phyloP scores from a whole-genome alignment of 345 rosid species.

The Balakata baccata region DNA sequence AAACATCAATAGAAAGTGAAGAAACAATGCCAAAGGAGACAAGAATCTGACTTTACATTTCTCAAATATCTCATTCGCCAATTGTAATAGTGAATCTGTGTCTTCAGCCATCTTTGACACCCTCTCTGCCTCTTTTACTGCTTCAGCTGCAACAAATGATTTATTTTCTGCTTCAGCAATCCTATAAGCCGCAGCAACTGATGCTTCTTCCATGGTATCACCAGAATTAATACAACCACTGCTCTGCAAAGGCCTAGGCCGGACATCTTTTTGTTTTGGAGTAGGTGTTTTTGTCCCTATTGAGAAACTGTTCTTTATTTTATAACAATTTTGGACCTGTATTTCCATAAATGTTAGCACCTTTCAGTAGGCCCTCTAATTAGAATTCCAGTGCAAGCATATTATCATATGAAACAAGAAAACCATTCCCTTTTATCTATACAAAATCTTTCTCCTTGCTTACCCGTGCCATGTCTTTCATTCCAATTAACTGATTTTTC shows the following conservation, averaged over 20 bases:
- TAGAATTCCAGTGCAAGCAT: not conserved
- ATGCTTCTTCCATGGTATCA: constrained; percentile 56
- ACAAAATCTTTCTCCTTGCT: not conserved
- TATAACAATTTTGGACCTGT: constrained; percentile 58
- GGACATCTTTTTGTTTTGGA: constrained; percentile 34
- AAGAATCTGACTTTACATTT: constrained; percentile 36
- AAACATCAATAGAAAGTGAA: not conserved
- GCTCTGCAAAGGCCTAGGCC: constrained; percentile 33
- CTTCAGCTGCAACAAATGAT: constrained; percentile 58
- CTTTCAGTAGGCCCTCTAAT: constrained; percentile 1
- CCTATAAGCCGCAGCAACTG: constrained; percentile 58
- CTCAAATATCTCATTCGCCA: constrained; percentile 52
- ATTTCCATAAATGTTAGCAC: constrained; percentile 5
- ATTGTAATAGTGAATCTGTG: constrained; percentile 37
- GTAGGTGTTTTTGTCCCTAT: constrained; percentile 31
- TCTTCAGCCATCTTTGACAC: constrained; percentile 58
- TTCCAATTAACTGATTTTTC: not conserved
- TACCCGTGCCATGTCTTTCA: not conserved
- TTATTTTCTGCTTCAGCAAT: constrained; percentile 82
- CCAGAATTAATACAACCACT: constrained; percentile 16
- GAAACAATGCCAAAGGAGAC: not conserved
- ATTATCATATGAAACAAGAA: not conserved
- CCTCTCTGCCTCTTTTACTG: constrained; percentile 74
- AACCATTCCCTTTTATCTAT: not conserved
- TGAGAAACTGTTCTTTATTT: constrained; percentile 28